Evolutionary conservation across 306 rosid species (phyloP).

Genomic region (Vicia sativa): DNA sequence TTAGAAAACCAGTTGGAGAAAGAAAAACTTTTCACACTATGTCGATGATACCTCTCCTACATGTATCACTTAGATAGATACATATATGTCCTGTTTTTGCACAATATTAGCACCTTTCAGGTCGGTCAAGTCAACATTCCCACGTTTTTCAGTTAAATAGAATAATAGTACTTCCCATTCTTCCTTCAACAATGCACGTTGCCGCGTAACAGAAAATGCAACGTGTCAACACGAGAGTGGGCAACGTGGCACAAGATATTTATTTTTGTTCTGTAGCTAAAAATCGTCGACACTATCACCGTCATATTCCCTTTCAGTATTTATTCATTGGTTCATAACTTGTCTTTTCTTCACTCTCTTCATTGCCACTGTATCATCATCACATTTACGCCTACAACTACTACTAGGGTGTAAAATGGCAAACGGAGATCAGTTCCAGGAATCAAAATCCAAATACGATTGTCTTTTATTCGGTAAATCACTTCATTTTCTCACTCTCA

Average conservation of each 20-base stretch:
- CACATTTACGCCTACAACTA: background rate
- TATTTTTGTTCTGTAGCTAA: too few species aligned
- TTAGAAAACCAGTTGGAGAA: too few species aligned
- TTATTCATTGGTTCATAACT: background rate
- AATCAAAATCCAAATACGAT: conserved; percentile 55
- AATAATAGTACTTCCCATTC: too few species aligned
- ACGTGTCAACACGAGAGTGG: conserved; percentile 37
- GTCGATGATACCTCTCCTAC: too few species aligned
- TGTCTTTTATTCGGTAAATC: conserved; percentile 77
- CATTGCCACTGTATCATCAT: background rate
- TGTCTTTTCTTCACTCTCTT: background rate
- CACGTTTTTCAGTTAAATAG: too few species aligned
- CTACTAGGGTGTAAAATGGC: conserved; percentile 53
- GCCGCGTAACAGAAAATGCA: conserved; percentile 17
- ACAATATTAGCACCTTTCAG: too few species aligned
- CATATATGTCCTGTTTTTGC: too few species aligned
- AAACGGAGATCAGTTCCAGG: conserved; percentile 54
- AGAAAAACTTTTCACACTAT: too few species aligned
- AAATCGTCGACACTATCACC: background rate
- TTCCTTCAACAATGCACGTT: too few species aligned
- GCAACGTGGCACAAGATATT: conserved; percentile 26
- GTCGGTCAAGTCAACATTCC: too few species aligned
- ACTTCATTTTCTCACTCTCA: background rate
- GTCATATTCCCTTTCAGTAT: background rate
- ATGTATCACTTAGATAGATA: too few species aligned